phyloP scores from a whole-genome alignment of 441 rosid species.

The Brassica hybrid region DNA sequence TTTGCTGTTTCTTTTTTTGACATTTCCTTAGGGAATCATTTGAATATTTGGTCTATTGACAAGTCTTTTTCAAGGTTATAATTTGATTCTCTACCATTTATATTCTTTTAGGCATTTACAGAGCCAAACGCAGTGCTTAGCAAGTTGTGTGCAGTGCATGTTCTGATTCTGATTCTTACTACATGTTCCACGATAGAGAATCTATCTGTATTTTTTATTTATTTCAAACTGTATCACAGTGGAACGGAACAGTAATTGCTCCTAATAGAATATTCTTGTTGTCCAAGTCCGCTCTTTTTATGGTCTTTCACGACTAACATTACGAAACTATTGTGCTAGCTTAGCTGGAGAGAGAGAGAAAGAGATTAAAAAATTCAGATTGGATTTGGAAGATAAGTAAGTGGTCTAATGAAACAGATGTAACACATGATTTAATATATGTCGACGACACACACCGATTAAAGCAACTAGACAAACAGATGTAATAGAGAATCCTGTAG shows the following conservation, averaged over 20 bases:
- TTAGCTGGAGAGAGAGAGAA: too few relatives aligned
- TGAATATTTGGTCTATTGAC: slow-evolving; percentile 8
- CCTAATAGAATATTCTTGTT: too few relatives aligned
- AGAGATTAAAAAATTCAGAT: too few relatives aligned
- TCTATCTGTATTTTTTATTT: neutral
- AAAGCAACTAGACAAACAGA: too few relatives aligned
- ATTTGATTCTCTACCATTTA: neutral
- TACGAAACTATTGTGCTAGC: too few relatives aligned
- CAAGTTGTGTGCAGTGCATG: neutral
- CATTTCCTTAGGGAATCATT: neutral
- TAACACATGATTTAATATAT: too few relatives aligned
- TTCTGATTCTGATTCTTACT: neutral
- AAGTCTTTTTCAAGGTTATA: neutral
- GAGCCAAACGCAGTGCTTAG: neutral
- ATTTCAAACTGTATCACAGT: neutral
- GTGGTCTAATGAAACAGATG: too few relatives aligned
- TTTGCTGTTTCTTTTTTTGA: slow-evolving; percentile 1
- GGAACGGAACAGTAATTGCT: neutral
- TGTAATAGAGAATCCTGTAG: too few relatives aligned
- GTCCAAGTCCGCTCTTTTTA: too few relatives aligned
- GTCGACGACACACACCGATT: too few relatives aligned
- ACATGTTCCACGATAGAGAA: neutral
- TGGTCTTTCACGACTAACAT: too few relatives aligned
- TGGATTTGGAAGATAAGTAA: too few relatives aligned
- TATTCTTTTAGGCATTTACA: neutral